Conservation (phyloP, 345 rosid species). For the Diplotaxis tenuifolia region DNA sequence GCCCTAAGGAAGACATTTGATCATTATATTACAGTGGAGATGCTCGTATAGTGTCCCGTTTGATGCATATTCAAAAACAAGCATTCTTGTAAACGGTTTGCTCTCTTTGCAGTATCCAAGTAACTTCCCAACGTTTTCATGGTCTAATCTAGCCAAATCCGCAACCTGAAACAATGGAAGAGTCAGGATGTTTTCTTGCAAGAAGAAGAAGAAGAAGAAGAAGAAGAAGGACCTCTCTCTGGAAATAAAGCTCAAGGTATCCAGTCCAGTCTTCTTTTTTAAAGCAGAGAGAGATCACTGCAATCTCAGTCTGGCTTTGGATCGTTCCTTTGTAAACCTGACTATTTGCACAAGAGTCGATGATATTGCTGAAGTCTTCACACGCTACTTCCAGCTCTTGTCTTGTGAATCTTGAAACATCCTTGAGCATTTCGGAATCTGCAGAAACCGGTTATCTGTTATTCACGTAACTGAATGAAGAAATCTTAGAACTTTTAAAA, state of each 20-base stretch:
- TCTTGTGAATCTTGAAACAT: conserved; percentile 70
- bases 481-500: too few relatives aligned
- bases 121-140: conserved; percentile 73
- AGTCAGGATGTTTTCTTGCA: background rate
- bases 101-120: conserved; percentile 88
- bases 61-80: conserved; percentile 93
- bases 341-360: conserved; percentile 84
- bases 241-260: conserved; percentile 84
- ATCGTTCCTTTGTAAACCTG: conserved; percentile 88
- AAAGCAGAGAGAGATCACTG: conserved; percentile 75
- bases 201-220: conserved; percentile 40
- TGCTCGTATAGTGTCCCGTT: conserved; percentile 94
- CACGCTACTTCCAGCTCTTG: conserved; percentile 97
- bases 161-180: conserved; percentile 63
- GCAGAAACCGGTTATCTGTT: too few relatives aligned
- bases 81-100: conserved; percentile 84
- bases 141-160: conserved; percentile 86
- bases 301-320: conserved; percentile 85
- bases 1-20: conserved; percentile 22
- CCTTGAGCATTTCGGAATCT: conserved; percentile 74
- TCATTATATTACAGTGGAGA: conserved; percentile 75
- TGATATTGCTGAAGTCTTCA: conserved; percentile 98
- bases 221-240: conserved; percentile 64
- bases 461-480: too few relatives aligned
- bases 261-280: conserved; percentile 92